Base-by-base conservation (phyloP, 2,329 filamentous ascomycete species). In the Thielaviopsis populi region DNA sequence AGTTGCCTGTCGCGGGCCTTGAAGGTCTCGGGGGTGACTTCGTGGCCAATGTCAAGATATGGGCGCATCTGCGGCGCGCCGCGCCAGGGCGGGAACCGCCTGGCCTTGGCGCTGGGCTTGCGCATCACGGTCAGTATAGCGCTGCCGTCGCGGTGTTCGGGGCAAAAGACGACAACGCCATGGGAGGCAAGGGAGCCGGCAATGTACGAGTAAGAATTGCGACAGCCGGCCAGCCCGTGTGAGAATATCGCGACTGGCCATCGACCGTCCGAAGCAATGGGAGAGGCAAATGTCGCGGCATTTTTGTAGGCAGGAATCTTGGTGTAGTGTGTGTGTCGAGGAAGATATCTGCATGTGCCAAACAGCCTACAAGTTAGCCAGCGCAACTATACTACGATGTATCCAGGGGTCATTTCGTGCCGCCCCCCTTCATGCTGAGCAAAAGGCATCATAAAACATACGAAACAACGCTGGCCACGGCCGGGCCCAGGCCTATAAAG, bases 201-300 rank as follows among this genome's bases (percentile, higher is more conserved):
- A 27, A 95, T 75, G 70, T 91, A 86, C n/a, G 88, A 92, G 75
- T 95, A 95, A 11, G 88, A 84, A 70, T 94, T 94, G 68, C 88
- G 81, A 66, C 83, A 86, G 43, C 90, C 90, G 43, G 88, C 90
- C 1, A 95, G 78, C 0, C 90, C 90, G 71, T 95, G 90, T 1
- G 89, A 94, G 74, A 95, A 95, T 67, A 95, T 78, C 76, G 90
- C 84, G 0, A 89, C 87, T 0, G 90, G 89, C 86, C 88, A 94
- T 75, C 83, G 77, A 64, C 78, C 75, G 65, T 76, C 74, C 3
- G 76, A 70, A 2, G 77, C 74, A 11, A 75, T 70, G 65, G 83
- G 70, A 65, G 76, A 66, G 70, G 84, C 79, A 7, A 91, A 73
- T 5, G 79, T 77, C 17, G 50, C 24, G 11, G 88, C 88, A 71